phyloP scores from a whole-genome alignment of 805 yeast species.

The Lipomyces sp. region DNA sequence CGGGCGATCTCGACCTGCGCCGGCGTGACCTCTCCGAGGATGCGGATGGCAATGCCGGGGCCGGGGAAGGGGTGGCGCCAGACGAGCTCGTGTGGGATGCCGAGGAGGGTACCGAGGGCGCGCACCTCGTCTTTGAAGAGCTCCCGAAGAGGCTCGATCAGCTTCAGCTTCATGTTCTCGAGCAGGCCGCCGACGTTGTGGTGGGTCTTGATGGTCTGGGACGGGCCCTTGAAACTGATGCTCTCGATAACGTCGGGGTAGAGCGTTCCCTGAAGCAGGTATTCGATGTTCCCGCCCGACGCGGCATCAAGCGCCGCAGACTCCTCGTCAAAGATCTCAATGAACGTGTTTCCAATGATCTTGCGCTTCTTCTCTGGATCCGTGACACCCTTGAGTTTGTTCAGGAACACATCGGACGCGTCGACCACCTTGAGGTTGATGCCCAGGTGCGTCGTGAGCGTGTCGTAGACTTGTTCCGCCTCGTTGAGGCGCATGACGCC shows the following conservation, averaged over 20 bases:
- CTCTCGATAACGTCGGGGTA: slow-evolving; percentile 99
- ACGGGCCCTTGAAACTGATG: slow-evolving; percentile 98
- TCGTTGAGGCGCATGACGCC: slow-evolving; percentile 97
- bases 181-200: slow-evolving; percentile 98
- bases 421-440: slow-evolving; percentile 92
- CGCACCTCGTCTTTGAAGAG: slow-evolving; percentile 98
- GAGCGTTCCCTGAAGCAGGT: slow-evolving; percentile 90
- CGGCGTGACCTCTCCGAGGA: slow-evolving; percentile 92
- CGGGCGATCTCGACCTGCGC: slow-evolving; percentile 94
- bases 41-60: slow-evolving; percentile 99
- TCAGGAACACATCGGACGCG: slow-evolving; percentile 85
- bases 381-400: slow-evolving; percentile 84
- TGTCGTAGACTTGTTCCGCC: slow-evolving; percentile 81
- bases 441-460: slow-evolving; percentile 88
- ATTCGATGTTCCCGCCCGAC: slow-evolving; percentile 87
- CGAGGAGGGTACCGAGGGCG: slow-evolving; percentile 88
- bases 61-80: slow-evolving; percentile 99
- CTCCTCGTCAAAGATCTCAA: slow-evolving; percentile 94
- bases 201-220: slow-evolving; percentile 98
- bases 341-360: slow-evolving; percentile 96
- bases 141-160: slow-evolving; percentile 98
- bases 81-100: slow-evolving; percentile 93
- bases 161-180: slow-evolving; percentile 96
- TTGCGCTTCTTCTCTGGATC: slow-evolving; percentile 99
- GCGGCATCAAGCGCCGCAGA: slow-evolving; percentile 88